Base-by-base conservation (phyloP, 2,329 filamentous ascomycete genomes). In the Bipolaris gigantea region DNA sequence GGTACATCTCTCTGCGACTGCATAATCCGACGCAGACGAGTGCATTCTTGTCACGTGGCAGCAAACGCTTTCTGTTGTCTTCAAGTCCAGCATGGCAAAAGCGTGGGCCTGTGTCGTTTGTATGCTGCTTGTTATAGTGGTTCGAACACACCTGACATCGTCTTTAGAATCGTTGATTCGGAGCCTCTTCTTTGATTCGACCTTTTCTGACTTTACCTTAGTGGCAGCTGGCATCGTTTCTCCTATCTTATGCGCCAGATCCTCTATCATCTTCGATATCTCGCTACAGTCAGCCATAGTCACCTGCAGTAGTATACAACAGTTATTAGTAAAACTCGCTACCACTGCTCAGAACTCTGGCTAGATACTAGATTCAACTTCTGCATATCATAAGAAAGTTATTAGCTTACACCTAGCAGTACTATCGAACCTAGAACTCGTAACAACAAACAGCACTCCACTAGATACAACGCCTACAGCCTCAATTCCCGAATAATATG, bases 291-390 rank as follows among this genome's bases (percentile, higher is more conserved):
- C 18, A 10, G 44, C 41, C 15, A 59, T 50, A 15, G 54, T 34
- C 2, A 48, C 35, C 35, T 55, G 39, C 7, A 61, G 56, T 40
- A 61, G 23, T 19, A 49, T 48, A 11, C 53, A 45, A 36, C 55
- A 35, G 16, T 35, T n/a, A 35, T 35, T 35, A 1, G 16, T 35
- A 6, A 35, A 35, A 16, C 8, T 35, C 15, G 33, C 13, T 16
- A n/a, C 33, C 2, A n/a, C 33, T 16, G 16, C 33, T 16, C n/a
- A n/a, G 8, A 35, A 35, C 33, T 16, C 16, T 6, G 16, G 33
- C 33, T 35, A n/a, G n/a, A 35, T 35, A 8, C 16, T n/a, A n/a
- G 5, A 16, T 35, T 15, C 33, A 16, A 35, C 15, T 16, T 35
- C 33, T 35, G 2, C 33, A n/a, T 35, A n/a, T 35, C 33, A n/a